Base-by-base conservation (phyloP, 2,329 filamentous ascomycete species). In the Acephala macrosclerotiorum region DNA sequence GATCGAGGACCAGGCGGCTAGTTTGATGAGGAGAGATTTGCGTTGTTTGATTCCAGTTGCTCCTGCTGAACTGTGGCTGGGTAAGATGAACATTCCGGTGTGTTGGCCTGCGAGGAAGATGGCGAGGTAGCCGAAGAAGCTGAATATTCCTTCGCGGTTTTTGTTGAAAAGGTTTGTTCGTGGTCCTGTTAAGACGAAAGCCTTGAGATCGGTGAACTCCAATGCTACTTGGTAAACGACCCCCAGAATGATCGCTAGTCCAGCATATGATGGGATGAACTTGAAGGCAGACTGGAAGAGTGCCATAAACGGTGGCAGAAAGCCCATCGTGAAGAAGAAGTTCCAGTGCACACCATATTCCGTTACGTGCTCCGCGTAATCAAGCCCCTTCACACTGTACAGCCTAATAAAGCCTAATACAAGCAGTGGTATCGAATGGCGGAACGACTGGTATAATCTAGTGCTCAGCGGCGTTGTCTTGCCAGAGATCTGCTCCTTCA, bases 291-390 rank as follows among this genome's bases (percentile, higher is more conserved):
- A 86, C 76, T 96, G 92, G 67, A 95, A 92, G 0, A 96, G 77
- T 33, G 95, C 94, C 60, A 97, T 89, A 74, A 97, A 97, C 0
- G 94, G 94, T 0, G 95, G 93, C 26, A 99, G 81, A 57, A 97
- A 86, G 6, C 89, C 94, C 11, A 99, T 84, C 0, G 96, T 99
- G 80, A 98, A 98, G 84, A 99, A 99, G 79, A 99, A 99, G 79
- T 99, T 99, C 96, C 96, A 99, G 79, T 99, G 96, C 11, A 99
- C 93, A 51, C 96, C 96, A 76, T 99, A 99, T 77, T 99, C 96
- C 16, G 93, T 94, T 65, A 97, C 93, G 81, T 99, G 96, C 78
- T 99, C 96, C 2, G 94, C 94, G 76, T 99, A 99, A 76, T 98
- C 94, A 35, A 97, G 82, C 7, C 93, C 92, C 80, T 99, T 99